Percentiles rank a stretch among this genome's conserved stretches.
phyloP scores from a whole-genome alignment of 106 monocot genomes.

The Amphibolis antarctica region DNA sequence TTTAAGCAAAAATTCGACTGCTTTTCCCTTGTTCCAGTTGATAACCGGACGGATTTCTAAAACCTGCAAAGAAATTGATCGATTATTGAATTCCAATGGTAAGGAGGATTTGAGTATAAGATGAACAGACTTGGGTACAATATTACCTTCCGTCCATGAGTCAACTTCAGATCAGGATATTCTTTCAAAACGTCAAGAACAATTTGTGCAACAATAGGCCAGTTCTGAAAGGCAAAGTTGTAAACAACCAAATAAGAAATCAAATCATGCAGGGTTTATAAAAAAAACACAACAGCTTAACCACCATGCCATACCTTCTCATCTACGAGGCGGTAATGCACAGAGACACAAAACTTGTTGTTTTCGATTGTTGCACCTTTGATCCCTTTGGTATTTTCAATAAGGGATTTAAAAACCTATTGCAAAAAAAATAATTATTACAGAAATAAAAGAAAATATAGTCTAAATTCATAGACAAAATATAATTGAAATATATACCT shows the following conservation, averaged over 20 bases:
- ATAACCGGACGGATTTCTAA: constrained; percentile 82
- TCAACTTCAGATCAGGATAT: constrained; percentile 57
- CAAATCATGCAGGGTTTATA: not conserved
- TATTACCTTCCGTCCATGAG: constrained; percentile 75
- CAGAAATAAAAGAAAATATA: not conserved
- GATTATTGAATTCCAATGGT: not conserved
- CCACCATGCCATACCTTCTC: constrained; percentile 11
- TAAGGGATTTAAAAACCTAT: constrained; percentile 29
- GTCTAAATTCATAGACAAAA: not conserved
- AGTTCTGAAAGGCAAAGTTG: constrained; percentile 24
- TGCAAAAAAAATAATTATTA: not conserved
- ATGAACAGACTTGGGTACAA: not conserved
- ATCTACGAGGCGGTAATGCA: constrained; percentile 64
- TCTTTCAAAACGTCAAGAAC: constrained; percentile 43
- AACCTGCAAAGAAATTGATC: constrained; percentile 35
- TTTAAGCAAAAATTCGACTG: constrained; percentile 83
- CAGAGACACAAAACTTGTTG: constrained; percentile 68
- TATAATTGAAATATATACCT: constrained; percentile 27
- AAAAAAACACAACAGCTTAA: not conserved
- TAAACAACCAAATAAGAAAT: not conserved
- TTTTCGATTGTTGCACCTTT: constrained; percentile 55
- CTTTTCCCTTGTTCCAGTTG: constrained; percentile 88
- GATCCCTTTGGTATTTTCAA: constrained; percentile 40
- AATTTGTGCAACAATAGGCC: constrained; percentile 36
- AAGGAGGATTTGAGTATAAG: not conserved